Percentiles rank a stretch among this genome's conserved stretches.
These are phyloP conservation scores for Aspergillus sp. DNA, from an alignment of 2,329 filamentous ascomycete genomes.

Conservation along the genomic window DNA sequence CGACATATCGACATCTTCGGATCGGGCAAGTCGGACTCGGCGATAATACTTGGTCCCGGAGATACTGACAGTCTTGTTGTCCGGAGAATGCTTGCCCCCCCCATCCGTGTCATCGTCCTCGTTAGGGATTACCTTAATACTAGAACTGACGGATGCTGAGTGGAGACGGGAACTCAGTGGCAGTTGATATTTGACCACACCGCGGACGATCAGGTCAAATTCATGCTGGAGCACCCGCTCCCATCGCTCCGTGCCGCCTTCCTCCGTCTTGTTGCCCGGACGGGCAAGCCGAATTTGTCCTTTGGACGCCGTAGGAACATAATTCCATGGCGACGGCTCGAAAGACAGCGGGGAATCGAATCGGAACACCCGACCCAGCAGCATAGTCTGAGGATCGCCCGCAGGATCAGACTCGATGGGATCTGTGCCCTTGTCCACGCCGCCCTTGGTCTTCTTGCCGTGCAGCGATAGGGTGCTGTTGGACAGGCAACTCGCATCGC, in stretches of 20 bases:
- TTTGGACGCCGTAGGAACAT: constrained; percentile 68
- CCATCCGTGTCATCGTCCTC: constrained; percentile 26
- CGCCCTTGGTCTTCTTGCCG: constrained; percentile 27
- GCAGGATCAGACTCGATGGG: constrained; percentile 59
- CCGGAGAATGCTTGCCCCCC: constrained; percentile 20
- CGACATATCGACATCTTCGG: constrained; percentile 15
- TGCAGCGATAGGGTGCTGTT: constrained; percentile 18
- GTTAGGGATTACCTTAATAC: constrained; percentile 42
- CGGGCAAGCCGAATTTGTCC: constrained; percentile 79
- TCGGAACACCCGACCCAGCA: constrained; percentile 82
- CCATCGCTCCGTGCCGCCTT: constrained; percentile 82
- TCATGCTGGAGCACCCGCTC: constrained; percentile 86
- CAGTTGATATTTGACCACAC: constrained; percentile 79
- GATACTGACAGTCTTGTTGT: constrained; percentile 33
- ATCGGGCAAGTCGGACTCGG: constrained; percentile 1
- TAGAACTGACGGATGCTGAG: constrained; percentile 52
- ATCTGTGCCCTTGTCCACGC: constrained; percentile 60
- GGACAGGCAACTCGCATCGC: constrained; percentile 21
- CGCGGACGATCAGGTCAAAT: constrained; percentile 90
- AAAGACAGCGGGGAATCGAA: constrained; percentile 89
- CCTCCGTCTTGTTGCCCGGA: constrained; percentile 84
- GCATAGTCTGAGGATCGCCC: constrained; percentile 75
- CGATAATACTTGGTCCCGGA: constrained; percentile 12
- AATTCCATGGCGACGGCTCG: constrained; percentile 84
- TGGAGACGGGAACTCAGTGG: constrained; percentile 58